These are phyloP conservation scores for Penium margaritaceum DNA, from an alignment of 139 green algal species.

Conservation along the genomic window DNA sequence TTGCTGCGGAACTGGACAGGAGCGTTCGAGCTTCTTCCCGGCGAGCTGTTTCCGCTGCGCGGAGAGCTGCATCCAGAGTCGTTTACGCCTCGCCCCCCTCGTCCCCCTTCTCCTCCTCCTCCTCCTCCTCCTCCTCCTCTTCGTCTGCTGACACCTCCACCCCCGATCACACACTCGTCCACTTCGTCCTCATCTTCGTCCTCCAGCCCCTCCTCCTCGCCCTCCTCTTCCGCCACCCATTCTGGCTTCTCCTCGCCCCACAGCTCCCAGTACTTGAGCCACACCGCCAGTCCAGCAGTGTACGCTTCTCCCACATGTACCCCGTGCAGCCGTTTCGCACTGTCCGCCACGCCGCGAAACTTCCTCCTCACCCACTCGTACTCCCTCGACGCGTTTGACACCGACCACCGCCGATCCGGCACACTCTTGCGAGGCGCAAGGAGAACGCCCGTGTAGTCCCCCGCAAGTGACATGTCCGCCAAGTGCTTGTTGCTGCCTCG, in stretches of 20 bases:
- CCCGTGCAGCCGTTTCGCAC: background rate
- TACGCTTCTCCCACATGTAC: constrained; percentile 5
- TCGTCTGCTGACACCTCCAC: too few relatives aligned
- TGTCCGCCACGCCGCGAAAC: constrained; percentile 15
- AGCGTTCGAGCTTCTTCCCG: too few relatives aligned
- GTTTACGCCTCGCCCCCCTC: too few relatives aligned
- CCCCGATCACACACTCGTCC: too few relatives aligned
- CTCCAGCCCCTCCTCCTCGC: constrained; percentile 16
- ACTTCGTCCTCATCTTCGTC: too few relatives aligned
- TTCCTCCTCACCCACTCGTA: constrained; percentile 17
- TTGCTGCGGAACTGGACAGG: too few relatives aligned
- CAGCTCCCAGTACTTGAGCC: constrained; percentile 21
- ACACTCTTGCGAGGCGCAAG: too few relatives aligned
- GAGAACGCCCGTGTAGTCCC: too few relatives aligned
- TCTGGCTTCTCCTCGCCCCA: constrained; percentile 11
- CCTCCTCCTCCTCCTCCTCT: too few relatives aligned
- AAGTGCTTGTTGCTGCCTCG: background rate
- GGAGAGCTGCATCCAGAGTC: too few relatives aligned
- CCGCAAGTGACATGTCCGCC: background rate
- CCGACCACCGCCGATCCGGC: background rate
- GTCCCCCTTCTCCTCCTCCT: too few relatives aligned
- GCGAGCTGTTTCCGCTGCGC: too few relatives aligned
- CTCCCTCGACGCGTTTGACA: constrained; percentile 1
- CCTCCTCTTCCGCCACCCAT: constrained; percentile 13
- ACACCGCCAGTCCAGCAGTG: background rate